These are phyloP conservation scores for Lotmaria passim DNA, from an alignment of 208 protist genomes.

Conservation along the genomic window DNA sequence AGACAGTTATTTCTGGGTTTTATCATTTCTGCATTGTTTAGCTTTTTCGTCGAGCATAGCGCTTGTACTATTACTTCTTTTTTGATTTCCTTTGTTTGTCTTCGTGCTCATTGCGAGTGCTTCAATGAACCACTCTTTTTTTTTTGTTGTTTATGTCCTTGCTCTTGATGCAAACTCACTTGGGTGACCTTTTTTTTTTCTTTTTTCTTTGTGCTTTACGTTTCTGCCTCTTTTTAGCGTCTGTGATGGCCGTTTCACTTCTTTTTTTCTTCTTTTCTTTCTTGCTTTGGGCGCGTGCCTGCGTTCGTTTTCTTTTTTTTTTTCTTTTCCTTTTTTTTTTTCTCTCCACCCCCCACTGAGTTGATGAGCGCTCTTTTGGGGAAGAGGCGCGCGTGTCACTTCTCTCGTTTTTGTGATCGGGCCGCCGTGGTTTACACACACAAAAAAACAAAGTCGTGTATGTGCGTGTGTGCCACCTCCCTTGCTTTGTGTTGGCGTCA, in stretches of 20 bases:
- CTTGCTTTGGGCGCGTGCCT: not conserved
- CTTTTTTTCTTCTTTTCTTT: slow-evolving; percentile 4
- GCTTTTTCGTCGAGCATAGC: not conserved
- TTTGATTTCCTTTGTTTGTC: slow-evolving; percentile 29
- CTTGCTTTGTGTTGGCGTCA: not conserved
- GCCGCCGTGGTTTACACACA: too few relatives aligned
- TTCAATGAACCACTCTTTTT: not conserved
- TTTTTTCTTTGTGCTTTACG: not conserved
- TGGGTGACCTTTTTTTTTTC: not conserved
- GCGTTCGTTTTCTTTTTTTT: slow-evolving; percentile 6
- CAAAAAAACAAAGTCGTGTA: too few relatives aligned
- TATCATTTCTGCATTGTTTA: slow-evolving; percentile 12
- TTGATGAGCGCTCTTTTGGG: too few relatives aligned
- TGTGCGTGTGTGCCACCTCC: too few relatives aligned
- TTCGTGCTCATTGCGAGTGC: not conserved
- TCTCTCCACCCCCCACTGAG: not conserved
- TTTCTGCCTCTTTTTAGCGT: too few relatives aligned
- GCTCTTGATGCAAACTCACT: not conserved
- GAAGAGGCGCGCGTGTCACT: not conserved
- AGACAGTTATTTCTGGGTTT: slow-evolving; percentile 7
- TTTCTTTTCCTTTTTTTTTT: slow-evolving; percentile 9
- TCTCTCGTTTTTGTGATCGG: not conserved
- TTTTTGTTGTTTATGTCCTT: slow-evolving; percentile 10
- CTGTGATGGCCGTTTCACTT: not conserved
- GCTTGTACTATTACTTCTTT: slow-evolving; percentile 13